Base-by-base conservation (phyloP, 768 basidiomycete species). In the Russula dissimulans region DNA sequence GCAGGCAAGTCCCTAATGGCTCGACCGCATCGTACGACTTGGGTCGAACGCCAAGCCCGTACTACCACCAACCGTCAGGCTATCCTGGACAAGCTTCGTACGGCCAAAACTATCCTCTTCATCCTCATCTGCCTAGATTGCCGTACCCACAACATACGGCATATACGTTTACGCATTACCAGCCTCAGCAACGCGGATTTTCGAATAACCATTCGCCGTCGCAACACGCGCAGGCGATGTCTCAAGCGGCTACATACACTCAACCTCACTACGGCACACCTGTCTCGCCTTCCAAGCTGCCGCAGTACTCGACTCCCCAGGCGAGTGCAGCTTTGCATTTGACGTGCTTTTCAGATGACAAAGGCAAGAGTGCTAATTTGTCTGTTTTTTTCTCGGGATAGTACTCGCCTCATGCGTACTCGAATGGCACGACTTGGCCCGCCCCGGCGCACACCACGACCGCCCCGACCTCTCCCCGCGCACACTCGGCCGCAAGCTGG, bases 111-210 rank as follows among this genome's bases (percentile, higher is more conserved):
- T 56, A 38, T 29, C 15, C 59, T 22, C 48, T 8, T 32, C 31
- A 54, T 49, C 42, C 52, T 41, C 45, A 51, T 14, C 39, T 32
- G 22, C 31, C 41, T 15, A 48, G 46, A 43, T 12, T 48, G 10
- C 18, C 60, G 18, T 45, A 62, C 10, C 57, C 47, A 34, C 58
- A 50, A 5, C 62, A 63, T 54, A 15, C 56, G 22, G 59, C 59
- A n/a, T n/a, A 54, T 66, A 66, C 65, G 3, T 66, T 64, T 22
- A 32, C 63, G 18, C 65, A 66, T 48, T 66, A 66, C 44, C 65
- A 66, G 42, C 65, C 65, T 8, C 63, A 66, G 34, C 62, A 64
- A 7, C 65, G 43, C 5, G 63, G 63, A 36, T 66, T 64, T 10
- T 56, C 63, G 17, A 53, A 29, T 39, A 42, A 46, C 32, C 59